Base-by-base conservation (phyloP, 352 stramenopile genomes). In the Globisporangium spiculum region DNA sequence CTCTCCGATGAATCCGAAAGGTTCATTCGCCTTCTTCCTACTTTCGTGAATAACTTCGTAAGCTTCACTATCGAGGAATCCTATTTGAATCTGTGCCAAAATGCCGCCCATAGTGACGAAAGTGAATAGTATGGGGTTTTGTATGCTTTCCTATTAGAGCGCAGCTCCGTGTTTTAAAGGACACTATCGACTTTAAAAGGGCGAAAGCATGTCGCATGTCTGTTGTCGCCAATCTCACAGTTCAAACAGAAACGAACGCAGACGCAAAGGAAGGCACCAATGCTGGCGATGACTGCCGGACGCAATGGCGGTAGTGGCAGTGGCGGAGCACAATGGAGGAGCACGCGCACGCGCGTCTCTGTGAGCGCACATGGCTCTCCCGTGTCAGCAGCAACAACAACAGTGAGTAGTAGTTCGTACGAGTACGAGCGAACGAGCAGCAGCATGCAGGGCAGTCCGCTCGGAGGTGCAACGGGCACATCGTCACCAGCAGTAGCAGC, bases 251-350 rank as follows among this genome's bases (percentile, higher is more conserved):
- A 64, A 36, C n/a, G 38, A 63, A 63, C 58, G 16, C 24, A n/a
- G 30, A 60, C 16, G n/a, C 8, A 20, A 56, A 56, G 53, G 16
- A 24, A 58, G 2, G 3, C 10, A 66, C 14, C 3, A 48, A 61
- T 66, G 61, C 50, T 59, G 27, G 38, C 46, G 46, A 66, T 66
- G 61, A 44, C 61, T 12, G 61, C 32, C 18, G n/a, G 46, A 59
- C 44, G 61, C 9, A 66, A 4, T 9, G 58, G 60, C 12, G 56
- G 12, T 1, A 65, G 59, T 18, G 54, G 36, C 60, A 14, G 48
- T n/a, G 30, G 30, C 10, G 30, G 55, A 1, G 55, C 48, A 8
- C 55, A 61, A n/a, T 61, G 55, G 55, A 26, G 14, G 27, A 61
- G 30, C 34, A 61, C 55, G 55, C 55, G 30, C 20, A 61, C 55